phyloP scores from a whole-genome alignment of 208 protist species.

The Acanthamoeba royreba region DNA sequence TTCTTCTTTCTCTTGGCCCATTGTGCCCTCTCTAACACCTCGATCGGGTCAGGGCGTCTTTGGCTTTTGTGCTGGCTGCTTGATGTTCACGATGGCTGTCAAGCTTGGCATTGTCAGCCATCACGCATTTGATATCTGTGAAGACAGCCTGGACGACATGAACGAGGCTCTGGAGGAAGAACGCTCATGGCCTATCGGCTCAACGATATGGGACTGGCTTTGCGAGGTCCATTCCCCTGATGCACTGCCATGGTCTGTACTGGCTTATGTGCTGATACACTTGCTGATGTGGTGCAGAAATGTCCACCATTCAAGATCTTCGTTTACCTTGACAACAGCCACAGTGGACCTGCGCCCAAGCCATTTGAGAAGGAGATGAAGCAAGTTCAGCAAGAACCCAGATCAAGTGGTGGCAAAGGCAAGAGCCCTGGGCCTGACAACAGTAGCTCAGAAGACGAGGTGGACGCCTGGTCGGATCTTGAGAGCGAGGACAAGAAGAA shows the following conservation, averaged over 20 bases:
- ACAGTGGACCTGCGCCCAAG: background rate
- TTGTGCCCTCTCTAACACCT: background rate
- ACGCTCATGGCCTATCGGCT: background rate
- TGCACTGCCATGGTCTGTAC: too few species aligned
- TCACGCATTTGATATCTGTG: background rate
- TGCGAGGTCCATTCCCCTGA: background rate
- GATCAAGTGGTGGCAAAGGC: background rate
- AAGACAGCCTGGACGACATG: background rate
- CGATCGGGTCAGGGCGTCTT: conserved; percentile 11
- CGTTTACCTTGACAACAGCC: background rate
- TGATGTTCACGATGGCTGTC: conserved; percentile 27
- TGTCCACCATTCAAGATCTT: background rate
- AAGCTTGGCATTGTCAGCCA: background rate
- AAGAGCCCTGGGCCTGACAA: background rate
- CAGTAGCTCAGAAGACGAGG: background rate
- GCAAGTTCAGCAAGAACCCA: background rate
- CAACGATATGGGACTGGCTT: background rate
- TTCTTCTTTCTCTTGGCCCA: background rate
- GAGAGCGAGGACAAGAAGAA: background rate
- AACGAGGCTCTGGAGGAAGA: background rate
- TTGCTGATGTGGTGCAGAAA: background rate
- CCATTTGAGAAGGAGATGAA: background rate
- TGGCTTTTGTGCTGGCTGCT: conserved; percentile 49
- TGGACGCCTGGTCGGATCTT: background rate
- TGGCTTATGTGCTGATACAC: too few species aligned